Evolutionary conservation across 2,329 filamentous ascomycete species (phyloP).

Genomic region (Cladosporium sp.): DNA sequence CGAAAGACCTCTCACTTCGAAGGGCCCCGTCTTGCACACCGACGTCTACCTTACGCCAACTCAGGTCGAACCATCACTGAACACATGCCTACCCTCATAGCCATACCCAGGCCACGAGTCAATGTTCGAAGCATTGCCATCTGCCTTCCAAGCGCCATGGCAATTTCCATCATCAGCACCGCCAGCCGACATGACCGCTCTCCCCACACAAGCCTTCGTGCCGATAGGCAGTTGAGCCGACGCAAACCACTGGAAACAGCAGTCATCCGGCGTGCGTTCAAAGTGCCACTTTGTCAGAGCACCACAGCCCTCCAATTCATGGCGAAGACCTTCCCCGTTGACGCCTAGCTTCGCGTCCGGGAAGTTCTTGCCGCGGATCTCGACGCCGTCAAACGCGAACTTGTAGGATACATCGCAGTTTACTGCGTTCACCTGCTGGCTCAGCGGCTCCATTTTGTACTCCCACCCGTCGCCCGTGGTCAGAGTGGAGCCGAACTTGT

Average conservation of each 20-base stretch:
- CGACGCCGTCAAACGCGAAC: not conserved
- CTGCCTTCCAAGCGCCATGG: not conserved
- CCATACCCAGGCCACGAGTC: constrained; percentile 8
- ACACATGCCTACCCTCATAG: not conserved
- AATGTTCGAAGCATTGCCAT: not conserved
- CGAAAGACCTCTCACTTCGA: too few relatives aligned
- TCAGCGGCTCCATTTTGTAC: constrained; percentile 11
- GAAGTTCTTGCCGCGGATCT: constrained; percentile 13
- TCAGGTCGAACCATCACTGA: not conserved
- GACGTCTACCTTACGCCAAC: not conserved
- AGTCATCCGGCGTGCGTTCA: not conserved
- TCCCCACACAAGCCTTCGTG: constrained; percentile 3
- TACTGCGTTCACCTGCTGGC: constrained; percentile 12
- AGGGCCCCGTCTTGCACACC: too few relatives aligned
- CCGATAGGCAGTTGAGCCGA: not conserved
- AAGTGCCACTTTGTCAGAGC: not conserved
- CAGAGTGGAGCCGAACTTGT: constrained; percentile 12
- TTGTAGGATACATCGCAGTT: constrained; percentile 13
- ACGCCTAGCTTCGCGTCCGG: constrained; percentile 3
- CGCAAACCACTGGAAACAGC: constrained; percentile 9
- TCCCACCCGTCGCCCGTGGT: constrained; percentile 10
- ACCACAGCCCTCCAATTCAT: constrained; percentile 1
- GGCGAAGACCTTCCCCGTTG: not conserved
- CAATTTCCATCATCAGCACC: not conserved
- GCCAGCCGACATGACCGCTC: not conserved